Evolutionary conservation across 164 flowering plant genomes (phyloP).

Genomic region (Vitis riparia): DNA sequence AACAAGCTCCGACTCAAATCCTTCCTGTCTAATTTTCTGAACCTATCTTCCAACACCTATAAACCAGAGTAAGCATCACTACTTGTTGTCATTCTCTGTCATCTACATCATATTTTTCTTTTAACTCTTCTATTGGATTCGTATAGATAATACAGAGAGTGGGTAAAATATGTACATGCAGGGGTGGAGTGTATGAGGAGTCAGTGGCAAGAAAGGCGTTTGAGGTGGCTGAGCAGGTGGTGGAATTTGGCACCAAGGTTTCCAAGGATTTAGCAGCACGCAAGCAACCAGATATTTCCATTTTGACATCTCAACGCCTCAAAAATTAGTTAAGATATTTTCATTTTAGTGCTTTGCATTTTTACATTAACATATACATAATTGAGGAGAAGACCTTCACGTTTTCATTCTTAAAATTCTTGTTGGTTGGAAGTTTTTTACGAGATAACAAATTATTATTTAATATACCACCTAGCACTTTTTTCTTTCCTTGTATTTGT

Average conservation of each 20-base stretch:
- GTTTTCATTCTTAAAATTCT: too few species aligned
- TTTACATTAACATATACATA: too few species aligned
- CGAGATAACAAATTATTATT: too few species aligned
- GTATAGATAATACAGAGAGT: too few species aligned
- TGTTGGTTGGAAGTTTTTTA: too few species aligned
- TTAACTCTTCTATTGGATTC: too few species aligned
- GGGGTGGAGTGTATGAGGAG: slow-evolving; percentile 19
- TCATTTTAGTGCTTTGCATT: too few species aligned
- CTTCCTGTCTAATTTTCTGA: slow-evolving; percentile 16
- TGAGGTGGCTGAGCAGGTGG: slow-evolving; percentile 5
- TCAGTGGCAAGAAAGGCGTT: slow-evolving; percentile 7
- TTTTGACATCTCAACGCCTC: slow-evolving; percentile 31
- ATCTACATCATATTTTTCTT: too few species aligned
- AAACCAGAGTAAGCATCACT: slow-evolving; percentile 13
- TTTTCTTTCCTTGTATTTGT: too few species aligned
- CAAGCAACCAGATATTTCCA: slow-evolving; percentile 23
- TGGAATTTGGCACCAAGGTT: neutral
- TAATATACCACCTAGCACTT: too few species aligned
- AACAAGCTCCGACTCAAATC: slow-evolving; percentile 42
- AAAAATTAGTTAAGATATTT: slow-evolving; percentile 11
- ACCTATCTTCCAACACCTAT: slow-evolving; percentile 25
- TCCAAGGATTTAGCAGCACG: slow-evolving; percentile 2
- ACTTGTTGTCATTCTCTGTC: too few species aligned
- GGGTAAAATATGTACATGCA: neutral
- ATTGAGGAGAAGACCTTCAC: too few species aligned